These are phyloP conservation scores for Dioscorea zingiberensis DNA, from an alignment of 106 monocot species.

Conservation along the genomic window DNA sequence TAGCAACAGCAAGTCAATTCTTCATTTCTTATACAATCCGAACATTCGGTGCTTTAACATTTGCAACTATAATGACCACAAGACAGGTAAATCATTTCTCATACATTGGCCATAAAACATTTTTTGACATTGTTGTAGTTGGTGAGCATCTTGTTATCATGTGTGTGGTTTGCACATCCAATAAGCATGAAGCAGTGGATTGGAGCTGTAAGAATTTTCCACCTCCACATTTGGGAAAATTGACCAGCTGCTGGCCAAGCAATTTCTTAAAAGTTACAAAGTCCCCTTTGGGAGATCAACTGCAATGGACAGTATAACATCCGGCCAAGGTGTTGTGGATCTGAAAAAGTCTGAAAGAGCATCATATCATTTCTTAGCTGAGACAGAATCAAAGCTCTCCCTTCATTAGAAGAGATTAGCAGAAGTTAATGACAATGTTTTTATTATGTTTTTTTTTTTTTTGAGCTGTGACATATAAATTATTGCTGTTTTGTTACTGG, in stretches of 20 bases:
- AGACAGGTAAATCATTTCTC: constrained; percentile 60
- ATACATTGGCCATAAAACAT: background rate
- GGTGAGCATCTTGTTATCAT: constrained; percentile 91
- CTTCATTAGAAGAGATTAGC: constrained; percentile 48
- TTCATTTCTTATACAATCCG: constrained; percentile 98
- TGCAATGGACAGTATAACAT: too few species aligned
- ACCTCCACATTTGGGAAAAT: too few species aligned
- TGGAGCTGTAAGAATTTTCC: constrained; percentile 76
- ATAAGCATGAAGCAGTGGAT: constrained; percentile 73
- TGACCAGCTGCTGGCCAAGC: too few species aligned
- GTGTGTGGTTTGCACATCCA: constrained; percentile 94
- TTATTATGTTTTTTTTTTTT: background rate
- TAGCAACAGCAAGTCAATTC: constrained; percentile 93
- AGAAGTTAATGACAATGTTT: constrained; percentile 72
- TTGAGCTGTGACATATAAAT: background rate
- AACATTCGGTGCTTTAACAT: constrained; percentile 95
- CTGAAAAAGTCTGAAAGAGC: too few species aligned
- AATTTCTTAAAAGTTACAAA: too few species aligned
- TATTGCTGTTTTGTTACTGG: too few species aligned
- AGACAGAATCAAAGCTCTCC: constrained; percentile 68
- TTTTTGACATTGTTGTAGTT: constrained; percentile 36
- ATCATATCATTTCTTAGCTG: constrained; percentile 65
- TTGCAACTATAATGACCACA: constrained; percentile 98
- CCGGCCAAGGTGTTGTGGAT: too few species aligned
- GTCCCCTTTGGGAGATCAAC: too few species aligned